These are phyloP conservation scores for Neopestalotiopsis sp. DNA, from an alignment of 2,329 filamentous ascomycete genomes.

Conservation along the genomic window DNA sequence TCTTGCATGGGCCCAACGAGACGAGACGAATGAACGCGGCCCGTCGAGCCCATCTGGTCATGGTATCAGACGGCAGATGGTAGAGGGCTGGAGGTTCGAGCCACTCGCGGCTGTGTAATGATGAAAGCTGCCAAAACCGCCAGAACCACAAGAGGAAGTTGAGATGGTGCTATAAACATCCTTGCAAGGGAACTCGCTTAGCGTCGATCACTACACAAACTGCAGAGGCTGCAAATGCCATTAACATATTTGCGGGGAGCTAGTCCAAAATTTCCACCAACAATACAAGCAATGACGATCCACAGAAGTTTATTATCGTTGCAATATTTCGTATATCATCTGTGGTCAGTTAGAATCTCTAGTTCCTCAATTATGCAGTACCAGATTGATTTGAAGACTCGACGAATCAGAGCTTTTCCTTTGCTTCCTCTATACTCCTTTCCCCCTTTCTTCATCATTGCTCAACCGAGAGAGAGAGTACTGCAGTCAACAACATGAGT, in stretches of 20 bases:
- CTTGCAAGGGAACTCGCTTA: neutral
- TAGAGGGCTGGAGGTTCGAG: neutral
- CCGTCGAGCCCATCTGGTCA: neutral
- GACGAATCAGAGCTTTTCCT: too few species aligned
- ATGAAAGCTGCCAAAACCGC: neutral
- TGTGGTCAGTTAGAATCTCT: neutral
- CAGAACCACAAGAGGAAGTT: slow-evolving; percentile 3
- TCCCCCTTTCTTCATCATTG: neutral
- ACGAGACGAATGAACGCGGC: neutral
- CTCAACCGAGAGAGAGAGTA: slow-evolving; percentile 29
- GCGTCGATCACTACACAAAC: neutral
- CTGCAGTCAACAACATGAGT: slow-evolving; percentile 60
- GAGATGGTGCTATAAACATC: neutral
- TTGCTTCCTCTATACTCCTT: neutral
- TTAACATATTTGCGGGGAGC: neutral
- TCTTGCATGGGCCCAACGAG: neutral
- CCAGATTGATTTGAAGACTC: too few species aligned
- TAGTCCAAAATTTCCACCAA: too few species aligned
- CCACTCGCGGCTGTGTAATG: neutral
- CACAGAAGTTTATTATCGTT: too few species aligned
- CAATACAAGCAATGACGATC: too few species aligned
- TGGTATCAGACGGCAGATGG: neutral
- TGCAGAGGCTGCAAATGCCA: neutral
- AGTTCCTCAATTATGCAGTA: too few species aligned
- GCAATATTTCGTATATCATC: neutral